Base-by-base conservation (phyloP, 1,139 yeast genomes). In the Komagataea norvegica region DNA sequence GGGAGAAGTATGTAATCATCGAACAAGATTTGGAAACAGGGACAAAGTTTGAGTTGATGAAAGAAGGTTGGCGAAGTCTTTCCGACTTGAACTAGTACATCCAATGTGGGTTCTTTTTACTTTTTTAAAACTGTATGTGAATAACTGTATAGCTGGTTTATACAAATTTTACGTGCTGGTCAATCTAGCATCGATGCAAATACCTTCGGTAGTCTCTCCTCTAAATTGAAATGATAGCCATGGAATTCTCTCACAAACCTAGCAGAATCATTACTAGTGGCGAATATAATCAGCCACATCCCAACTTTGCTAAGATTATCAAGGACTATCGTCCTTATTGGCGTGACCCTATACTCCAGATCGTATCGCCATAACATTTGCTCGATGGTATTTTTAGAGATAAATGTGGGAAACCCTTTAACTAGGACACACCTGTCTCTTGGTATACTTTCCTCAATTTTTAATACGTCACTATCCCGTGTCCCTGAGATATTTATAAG, bases 1-100 rank as follows among this genome's bases (percentile, higher is more conserved):
- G 96, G 95, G 96, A 89, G 54, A 84, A 83, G 57, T 88, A 83
- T 57, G 77, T 72, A 10, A 76, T 88, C 30, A 68, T 76, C 11
- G 86, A 79, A 44, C 65, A 65, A 35, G 64, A 61, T 30, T 43
- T 44, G 28, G 53, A 47, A 8, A 52, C 49, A 22, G 55, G 54
- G 17, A 38, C 45, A 3, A 52, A 51, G 34, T 82, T 82, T 76
- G 84, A 77, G 48, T 57, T 86, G 18, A 69, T 78, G 2, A 65
- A 91, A 33, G 83, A 79, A 47, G 85, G 91, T 26, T 86, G 95
- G 95, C 73, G 87, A 51, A 70, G 77, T 21, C 69, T 82, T 41
- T 38, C 34, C 20, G 47, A 42, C 29, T 20, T 39, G 10, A 24
- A 29, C 19, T 36, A 17, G 15, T n/a, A n/a, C n/a, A n/a, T n/a